Percentiles rank a stretch among this genome's conserved stretches.
These are phyloP conservation scores for Cladosporium velox DNA, from an alignment of 2,329 filamentous ascomycete species.

Conservation along the genomic window DNA sequence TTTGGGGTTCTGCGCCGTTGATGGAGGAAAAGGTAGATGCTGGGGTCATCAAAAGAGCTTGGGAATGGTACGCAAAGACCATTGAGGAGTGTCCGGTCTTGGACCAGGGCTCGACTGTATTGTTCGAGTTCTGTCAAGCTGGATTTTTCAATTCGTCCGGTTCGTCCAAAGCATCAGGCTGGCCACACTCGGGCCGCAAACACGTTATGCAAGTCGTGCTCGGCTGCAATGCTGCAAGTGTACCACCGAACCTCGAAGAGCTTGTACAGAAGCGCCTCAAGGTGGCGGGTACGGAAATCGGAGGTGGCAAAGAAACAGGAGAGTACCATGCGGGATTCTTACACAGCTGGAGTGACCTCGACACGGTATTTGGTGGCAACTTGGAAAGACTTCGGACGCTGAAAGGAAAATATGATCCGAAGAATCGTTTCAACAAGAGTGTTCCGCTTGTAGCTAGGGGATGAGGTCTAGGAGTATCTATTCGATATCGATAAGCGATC, in stretches of 20 bases:
- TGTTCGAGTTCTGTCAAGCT: constrained; percentile 36
- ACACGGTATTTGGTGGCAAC: constrained; percentile 31
- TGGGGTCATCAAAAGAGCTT: constrained; percentile 30
- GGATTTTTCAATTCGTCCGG: constrained; percentile 27
- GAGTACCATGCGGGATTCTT: constrained; percentile 33
- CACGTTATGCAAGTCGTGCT: constrained; percentile 34
- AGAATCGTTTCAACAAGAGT: constrained; percentile 30
- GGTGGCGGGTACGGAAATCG: constrained; percentile 25
- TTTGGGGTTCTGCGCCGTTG: constrained; percentile 32
- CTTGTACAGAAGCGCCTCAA: constrained; percentile 26
- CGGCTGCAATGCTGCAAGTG: constrained; percentile 26
- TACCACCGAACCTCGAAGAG: constrained; percentile 25
- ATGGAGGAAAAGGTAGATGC: constrained; percentile 30
- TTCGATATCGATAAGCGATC: neutral
- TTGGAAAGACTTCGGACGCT: constrained; percentile 26
- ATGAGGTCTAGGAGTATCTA: neutral
- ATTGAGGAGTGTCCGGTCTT: constrained; percentile 26
- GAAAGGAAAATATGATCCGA: constrained; percentile 30
- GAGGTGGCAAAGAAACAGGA: constrained; percentile 26
- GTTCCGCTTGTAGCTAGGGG: constrained; percentile 20
- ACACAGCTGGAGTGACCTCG: constrained; percentile 29
- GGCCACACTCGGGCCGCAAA: constrained; percentile 30
- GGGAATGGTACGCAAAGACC: constrained; percentile 34
- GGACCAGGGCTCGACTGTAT: constrained; percentile 28
- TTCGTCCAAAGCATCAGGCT: constrained; percentile 28